Percentiles rank a stretch among this genome's conserved stretches.
Conservation (phyloP, 2,329 filamentous ascomycete species). For the Cladosporium sp. region DNA sequence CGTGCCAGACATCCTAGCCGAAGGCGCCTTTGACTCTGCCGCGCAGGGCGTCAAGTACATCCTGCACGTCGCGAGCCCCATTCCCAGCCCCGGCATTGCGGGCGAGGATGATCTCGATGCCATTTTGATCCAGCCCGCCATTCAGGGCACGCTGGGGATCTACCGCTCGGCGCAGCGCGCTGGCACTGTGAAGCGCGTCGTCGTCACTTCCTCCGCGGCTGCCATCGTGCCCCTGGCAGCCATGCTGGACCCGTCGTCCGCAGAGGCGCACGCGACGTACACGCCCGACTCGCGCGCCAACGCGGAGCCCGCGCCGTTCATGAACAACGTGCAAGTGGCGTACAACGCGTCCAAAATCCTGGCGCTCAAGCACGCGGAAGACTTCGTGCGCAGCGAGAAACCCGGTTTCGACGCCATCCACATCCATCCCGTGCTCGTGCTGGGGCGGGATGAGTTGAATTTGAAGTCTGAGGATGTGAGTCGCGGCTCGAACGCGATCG, state of each 20-base stretch:
- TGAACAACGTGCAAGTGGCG: not conserved
- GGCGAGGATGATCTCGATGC: constrained; percentile 11
- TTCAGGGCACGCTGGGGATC: constrained; percentile 35
- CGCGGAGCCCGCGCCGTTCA: not conserved
- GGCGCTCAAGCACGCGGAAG: constrained; percentile 14
- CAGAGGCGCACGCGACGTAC: not conserved
- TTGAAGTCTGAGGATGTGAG: constrained; percentile 13
- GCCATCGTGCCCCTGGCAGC: not conserved
- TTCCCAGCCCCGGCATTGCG: constrained; percentile 13
- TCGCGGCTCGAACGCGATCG: constrained; percentile 19
- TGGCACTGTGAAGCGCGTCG: constrained; percentile 33
- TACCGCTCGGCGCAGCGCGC: constrained; percentile 34
- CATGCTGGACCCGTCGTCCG: too few relatives aligned
- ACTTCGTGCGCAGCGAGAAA: constrained; percentile 16
- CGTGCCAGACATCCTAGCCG: constrained; percentile 30
- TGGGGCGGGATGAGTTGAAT: constrained; percentile 23
- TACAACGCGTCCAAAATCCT: constrained; percentile 18
- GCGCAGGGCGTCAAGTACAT: constrained; percentile 29
- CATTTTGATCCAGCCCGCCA: constrained; percentile 17
- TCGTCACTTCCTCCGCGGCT: constrained; percentile 33
- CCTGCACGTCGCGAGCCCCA: constrained; percentile 27
- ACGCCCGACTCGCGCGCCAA: not conserved
- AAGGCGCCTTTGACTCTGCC: constrained; percentile 33
- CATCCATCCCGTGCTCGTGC: constrained; percentile 21
- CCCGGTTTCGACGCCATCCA: constrained; percentile 20